These are phyloP conservation scores for Pichia sp. DNA, from an alignment of 1,139 yeast species.

Conservation along the genomic window DNA sequence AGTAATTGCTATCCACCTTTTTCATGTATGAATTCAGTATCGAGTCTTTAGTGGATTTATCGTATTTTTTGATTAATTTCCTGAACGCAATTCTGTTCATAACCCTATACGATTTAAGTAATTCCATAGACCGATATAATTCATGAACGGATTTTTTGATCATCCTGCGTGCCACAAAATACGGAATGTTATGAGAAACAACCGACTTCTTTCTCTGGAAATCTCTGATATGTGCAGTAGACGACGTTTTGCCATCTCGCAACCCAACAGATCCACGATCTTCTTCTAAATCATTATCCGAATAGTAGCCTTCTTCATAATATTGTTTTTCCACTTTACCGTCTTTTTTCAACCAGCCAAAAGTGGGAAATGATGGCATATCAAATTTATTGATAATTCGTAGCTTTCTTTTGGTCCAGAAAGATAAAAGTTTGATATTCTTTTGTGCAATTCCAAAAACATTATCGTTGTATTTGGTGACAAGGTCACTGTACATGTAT, in stretches of 20 bases:
- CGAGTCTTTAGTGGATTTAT: conserved; percentile 53
- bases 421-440: conserved; percentile 15
- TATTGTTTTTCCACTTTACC: conserved; percentile 26
- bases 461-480: conserved; percentile 1
- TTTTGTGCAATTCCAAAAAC: conserved; percentile 12
- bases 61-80: conserved; percentile 83
- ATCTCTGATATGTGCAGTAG: conserved; percentile 9
- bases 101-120: conserved; percentile 66
- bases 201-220: conserved; percentile 14
- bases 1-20: conserved; percentile 45
- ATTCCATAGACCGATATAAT: conserved; percentile 69
- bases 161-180: conserved; percentile 63
- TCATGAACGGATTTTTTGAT: conserved; percentile 73
- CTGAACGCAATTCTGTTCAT: conserved; percentile 84
- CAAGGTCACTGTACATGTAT: conserved; percentile 1
- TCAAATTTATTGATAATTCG: conserved; percentile 37
- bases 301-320: conserved; percentile 25
- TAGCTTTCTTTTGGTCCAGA: conserved; percentile 25
- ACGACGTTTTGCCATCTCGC: conserved; percentile 5
- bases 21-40: conserved; percentile 51
- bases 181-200: conserved; percentile 37
- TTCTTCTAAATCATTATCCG: conserved; percentile 14
- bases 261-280: conserved; percentile 1
- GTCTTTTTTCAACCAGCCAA: conserved; percentile 31
- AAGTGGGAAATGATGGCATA: conserved; percentile 50